phyloP scores from a whole-genome alignment of 306 rosid species.

The Malus sieversii region DNA sequence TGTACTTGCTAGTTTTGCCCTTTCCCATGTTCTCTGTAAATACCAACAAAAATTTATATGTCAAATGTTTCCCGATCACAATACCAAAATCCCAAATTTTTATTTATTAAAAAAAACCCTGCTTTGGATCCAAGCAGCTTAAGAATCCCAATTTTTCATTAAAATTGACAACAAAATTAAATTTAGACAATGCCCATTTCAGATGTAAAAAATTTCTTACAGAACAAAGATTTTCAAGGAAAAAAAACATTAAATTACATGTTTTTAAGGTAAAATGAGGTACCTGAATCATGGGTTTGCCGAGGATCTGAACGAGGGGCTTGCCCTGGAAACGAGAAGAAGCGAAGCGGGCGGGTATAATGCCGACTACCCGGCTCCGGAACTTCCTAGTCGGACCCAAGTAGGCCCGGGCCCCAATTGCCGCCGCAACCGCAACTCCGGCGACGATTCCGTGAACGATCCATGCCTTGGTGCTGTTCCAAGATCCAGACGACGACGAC shows the following conservation, averaged over 20 bases:
- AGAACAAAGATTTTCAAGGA: not conserved
- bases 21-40: conserved; percentile 95
- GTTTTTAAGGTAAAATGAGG: not conserved
- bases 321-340: conserved; percentile 79
- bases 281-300: conserved; percentile 98
- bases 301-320: conserved; percentile 84
- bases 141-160: not conserved
- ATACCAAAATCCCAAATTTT: not conserved
- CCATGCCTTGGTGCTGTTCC: conserved; percentile 51
- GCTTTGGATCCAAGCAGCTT: not conserved
- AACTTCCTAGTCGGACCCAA: conserved; percentile 44
- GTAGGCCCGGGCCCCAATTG: conserved; percentile 61
- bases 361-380: conserved; percentile 82
- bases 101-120: too few species aligned
- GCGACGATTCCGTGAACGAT: conserved; percentile 62
- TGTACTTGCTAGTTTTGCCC: conserved; percentile 75
- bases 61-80: not conserved
- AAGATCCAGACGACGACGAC: conserved; percentile 42
- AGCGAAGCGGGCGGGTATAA: conserved; percentile 92
- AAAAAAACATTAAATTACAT: not conserved
- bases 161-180: not conserved
- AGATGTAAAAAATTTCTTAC: not conserved
- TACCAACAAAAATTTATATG: conserved; percentile 3
- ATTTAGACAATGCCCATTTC: not conserved
- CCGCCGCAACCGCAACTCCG: conserved; percentile 69